Percentiles rank a stretch among this genome's conserved stretches.
Evolutionary conservation across 306 rosid genomes (phyloP).

Genomic region (Fragaria ananassa): DNA sequence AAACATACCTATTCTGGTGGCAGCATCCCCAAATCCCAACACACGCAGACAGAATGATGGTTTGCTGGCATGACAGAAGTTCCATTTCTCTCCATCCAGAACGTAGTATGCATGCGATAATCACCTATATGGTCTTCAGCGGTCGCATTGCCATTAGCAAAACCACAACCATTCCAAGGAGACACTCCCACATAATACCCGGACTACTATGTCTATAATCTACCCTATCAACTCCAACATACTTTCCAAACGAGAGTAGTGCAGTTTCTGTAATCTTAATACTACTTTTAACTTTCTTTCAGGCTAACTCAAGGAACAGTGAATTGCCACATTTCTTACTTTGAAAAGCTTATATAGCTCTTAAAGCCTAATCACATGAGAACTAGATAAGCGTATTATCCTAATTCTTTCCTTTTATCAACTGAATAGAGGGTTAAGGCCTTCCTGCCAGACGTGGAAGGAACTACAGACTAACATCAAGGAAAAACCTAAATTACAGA

Average conservation of each 20-base stretch:
- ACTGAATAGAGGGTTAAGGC: not conserved
- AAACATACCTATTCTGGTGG: not conserved
- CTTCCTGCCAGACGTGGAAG: not conserved
- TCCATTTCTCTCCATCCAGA: constrained; percentile 87
- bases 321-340: not conserved
- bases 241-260: not conserved
- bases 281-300: not conserved
- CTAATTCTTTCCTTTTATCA: not conserved
- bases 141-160: constrained; percentile 10
- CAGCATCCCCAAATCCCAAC: not conserved
- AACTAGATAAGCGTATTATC: not conserved
- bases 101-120: constrained; percentile 84
- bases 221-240: not conserved
- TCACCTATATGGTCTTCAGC: constrained; percentile 40
- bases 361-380: not conserved
- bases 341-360: not conserved
- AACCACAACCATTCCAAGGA: constrained; percentile 9
- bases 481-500: not conserved
- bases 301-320: not conserved
- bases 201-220: not conserved
- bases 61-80: constrained; percentile 58
- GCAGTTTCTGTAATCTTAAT: not conserved
- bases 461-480: not conserved
- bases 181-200: not conserved
- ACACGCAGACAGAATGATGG: constrained; percentile 41